Evolutionary conservation across 202 grass and related monocot species (phyloP), one percentile per base, ranked within the genome.

Genomic region (Panicum virgatum): DNA sequence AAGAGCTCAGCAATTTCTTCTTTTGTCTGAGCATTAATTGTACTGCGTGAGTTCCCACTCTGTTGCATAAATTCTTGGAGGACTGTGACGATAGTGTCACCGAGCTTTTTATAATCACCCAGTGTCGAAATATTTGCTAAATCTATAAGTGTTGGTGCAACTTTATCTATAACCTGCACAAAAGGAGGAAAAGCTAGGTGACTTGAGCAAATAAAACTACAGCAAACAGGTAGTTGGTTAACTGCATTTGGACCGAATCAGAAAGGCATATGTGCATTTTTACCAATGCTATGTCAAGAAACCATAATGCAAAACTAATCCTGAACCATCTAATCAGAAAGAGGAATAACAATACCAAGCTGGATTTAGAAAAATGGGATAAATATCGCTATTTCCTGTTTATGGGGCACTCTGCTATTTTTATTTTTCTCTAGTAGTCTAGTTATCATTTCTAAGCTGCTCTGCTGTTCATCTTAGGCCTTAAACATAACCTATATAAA

Each of bases 111-210:
- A 79, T 94, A 87, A 75, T 96, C 96, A 82, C 93, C 93, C 1
- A 94, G 83, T 80, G 74, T 76, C 30, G 83, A 90, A 64, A 96
- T 80, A 89, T 96, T 86, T 66, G 91, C 79, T 76, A 96, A 87
- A 85, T 99, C 96, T 76, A 93, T 87, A 53, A 99, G 62, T 44
- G 93, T 85, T 76, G 92, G 83, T 20, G 91, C 87, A 60, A 92
- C 88, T 89, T 92, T 96, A 89, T 99, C 96, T 84, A 96, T 92
- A 66, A 99, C 89, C 93, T 96, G 76, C 73, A 43, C 81, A 83
- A 44, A 77, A 45, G 52, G 66, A 54, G 39, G 56, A 68, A 62
- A 59, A 64, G 36, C 42, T 71, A 18, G 45, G 71, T 70, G 25
- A 84, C 16, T 87, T 39, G 42, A 69, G 37, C 15, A 53, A 70